Evolutionary conservation across 108 stramenopile genomes (phyloP).

Genomic region (Nannochloropsis granulata): DNA sequence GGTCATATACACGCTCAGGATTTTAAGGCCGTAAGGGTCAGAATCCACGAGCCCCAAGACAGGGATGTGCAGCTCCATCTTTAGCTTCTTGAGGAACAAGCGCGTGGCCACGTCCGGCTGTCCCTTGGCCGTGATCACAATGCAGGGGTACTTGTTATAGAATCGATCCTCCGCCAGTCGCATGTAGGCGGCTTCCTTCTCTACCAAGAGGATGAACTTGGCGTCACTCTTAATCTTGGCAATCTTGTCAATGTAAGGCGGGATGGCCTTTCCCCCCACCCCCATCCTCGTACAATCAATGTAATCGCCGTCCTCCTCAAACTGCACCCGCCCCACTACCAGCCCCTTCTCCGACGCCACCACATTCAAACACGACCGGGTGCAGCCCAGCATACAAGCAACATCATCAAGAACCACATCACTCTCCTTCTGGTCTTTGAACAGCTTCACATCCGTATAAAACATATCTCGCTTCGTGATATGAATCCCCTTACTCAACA

Average conservation of each 20-base stretch:
- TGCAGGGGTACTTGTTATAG: constrained; percentile 88
- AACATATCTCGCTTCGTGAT: constrained; percentile 98
- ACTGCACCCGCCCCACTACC: constrained; percentile 69
- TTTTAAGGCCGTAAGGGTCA: constrained; percentile 95
- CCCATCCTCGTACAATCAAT: constrained; percentile 82
- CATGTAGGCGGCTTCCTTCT: constrained; percentile 98
- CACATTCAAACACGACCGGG: constrained; percentile 82
- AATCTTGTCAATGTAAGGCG: constrained; percentile 93
- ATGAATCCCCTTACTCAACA: constrained; percentile 75
- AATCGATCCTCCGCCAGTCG: constrained; percentile 92
- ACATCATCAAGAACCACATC: constrained; percentile 90
- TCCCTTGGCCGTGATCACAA: constrained; percentile 93
- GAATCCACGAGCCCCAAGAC: constrained; percentile 87
- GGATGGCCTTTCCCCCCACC: constrained; percentile 92
- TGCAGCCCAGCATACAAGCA: constrained; percentile 87
- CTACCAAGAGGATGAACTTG: constrained; percentile 85
- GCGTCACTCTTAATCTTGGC: constrained; percentile 74
- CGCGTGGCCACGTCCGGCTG: constrained; percentile 55
- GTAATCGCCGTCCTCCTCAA: constrained; percentile 74
- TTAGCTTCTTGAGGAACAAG: constrained; percentile 41
- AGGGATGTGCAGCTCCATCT: constrained; percentile 72
- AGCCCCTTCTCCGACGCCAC: constrained; percentile 93
- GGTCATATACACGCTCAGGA: constrained; percentile 52
- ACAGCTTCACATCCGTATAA: constrained; percentile 95
- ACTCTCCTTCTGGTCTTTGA: constrained; percentile 77